phyloP scores from a whole-genome alignment of 768 basidiomycete species.

The Tricholoma terreum region DNA sequence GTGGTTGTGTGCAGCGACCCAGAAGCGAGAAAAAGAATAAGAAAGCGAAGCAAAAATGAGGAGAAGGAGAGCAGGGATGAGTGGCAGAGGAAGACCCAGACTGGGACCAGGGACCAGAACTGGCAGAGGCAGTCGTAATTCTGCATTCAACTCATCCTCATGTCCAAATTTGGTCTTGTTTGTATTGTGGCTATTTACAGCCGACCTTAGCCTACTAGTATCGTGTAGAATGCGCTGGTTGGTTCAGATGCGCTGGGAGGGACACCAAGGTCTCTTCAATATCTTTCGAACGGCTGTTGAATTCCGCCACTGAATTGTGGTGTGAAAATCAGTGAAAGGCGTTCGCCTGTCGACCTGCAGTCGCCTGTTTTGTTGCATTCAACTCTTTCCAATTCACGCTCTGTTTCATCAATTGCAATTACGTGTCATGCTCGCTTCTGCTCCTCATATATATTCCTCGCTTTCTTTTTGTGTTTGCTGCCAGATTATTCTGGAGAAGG shows the following conservation, averaged over 20 bases:
- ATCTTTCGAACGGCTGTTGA: slow-evolving; percentile 22
- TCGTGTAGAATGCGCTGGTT: too few relatives aligned
- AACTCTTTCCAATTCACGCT: too few relatives aligned
- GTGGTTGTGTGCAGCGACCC: slow-evolving; percentile 26
- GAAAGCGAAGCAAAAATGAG: slow-evolving; percentile 22
- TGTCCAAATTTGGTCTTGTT: slow-evolving; percentile 37
- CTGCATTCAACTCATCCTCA: slow-evolving; percentile 31
- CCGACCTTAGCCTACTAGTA: too few relatives aligned
- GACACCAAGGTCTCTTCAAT: slow-evolving; percentile 33
- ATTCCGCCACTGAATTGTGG: slow-evolving; percentile 13
- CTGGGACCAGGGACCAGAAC: slow-evolving; percentile 8
- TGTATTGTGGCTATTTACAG: slow-evolving; percentile 24
- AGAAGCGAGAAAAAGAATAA: slow-evolving; percentile 21
- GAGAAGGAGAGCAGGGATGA: too few relatives aligned
- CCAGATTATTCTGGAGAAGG: slow-evolving; percentile 12
- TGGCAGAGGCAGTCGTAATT: slow-evolving; percentile 12
- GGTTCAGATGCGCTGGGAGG: slow-evolving; percentile 26
- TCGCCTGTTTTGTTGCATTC: too few relatives aligned
- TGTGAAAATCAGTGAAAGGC: too few relatives aligned
- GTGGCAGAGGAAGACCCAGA: slow-evolving; percentile 14
- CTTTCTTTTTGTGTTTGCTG: slow-evolving; percentile 26
- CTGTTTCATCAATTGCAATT: too few relatives aligned
- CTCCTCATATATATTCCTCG: slow-evolving; percentile 28
- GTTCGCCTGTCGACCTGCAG: too few relatives aligned
- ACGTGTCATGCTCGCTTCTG: slow-evolving; percentile 21